These are phyloP conservation scores for Verbena officinalis DNA, from an alignment of 257 asterid genomes.

Conservation along the genomic window DNA sequence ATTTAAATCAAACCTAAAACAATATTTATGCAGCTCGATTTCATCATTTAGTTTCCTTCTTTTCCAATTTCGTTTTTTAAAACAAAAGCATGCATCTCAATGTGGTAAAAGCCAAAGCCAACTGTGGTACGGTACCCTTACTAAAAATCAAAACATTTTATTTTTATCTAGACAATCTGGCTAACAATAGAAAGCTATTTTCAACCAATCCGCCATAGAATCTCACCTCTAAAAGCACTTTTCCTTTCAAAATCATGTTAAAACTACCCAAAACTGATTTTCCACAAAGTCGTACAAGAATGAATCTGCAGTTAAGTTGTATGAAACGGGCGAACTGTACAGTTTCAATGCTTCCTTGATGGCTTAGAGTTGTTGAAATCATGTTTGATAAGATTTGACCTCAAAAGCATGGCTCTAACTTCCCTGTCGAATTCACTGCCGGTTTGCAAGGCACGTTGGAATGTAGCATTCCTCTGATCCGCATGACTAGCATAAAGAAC, in stretches of 20 bases:
- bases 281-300: too few relatives aligned
- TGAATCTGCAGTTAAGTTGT: too few relatives aligned
- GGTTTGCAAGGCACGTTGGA: conserved; percentile 83
- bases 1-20: too few relatives aligned
- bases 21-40: too few relatives aligned
- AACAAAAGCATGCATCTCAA: too few relatives aligned
- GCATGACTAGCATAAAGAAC: conserved; percentile 93
- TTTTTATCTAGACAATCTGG: not conserved
- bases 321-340: conserved; percentile 22
- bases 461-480: conserved; percentile 91
- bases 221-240: not conserved
- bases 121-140: not conserved
- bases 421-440: conserved; percentile 82
- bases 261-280: not conserved
- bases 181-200: not conserved
- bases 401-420: conserved; percentile 80
- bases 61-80: too few relatives aligned
- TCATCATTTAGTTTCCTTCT: too few relatives aligned
- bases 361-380: conserved; percentile 55
- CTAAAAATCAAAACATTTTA: conserved; percentile 1
- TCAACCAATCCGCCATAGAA: not conserved
- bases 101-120: too few relatives aligned
- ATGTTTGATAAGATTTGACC: conserved; percentile 87
- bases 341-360: conserved; percentile 53
- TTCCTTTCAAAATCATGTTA: not conserved